Conservation (phyloP, 2,329 filamentous ascomycete species). For the Phoma sp. region DNA sequence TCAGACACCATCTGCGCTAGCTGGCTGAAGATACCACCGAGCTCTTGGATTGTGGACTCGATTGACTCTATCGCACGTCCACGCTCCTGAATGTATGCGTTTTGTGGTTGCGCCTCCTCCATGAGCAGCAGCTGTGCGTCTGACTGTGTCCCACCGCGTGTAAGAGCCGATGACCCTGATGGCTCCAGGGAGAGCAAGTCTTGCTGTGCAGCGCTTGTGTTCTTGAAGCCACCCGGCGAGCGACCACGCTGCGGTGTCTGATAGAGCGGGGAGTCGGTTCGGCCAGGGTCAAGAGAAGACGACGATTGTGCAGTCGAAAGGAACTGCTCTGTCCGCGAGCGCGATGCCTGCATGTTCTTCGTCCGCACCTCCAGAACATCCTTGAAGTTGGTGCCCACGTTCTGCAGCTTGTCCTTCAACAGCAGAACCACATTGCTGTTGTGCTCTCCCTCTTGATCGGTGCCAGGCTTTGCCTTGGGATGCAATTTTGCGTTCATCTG, state of each 20-base stretch:
- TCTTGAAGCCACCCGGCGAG: slow-evolving; percentile 53
- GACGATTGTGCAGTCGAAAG: slow-evolving; percentile 82
- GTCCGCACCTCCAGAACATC: slow-evolving; percentile 95
- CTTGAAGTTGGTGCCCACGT: slow-evolving; percentile 95
- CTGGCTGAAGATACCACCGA: slow-evolving; percentile 92
- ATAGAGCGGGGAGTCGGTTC: slow-evolving; percentile 86
- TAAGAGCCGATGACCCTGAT: slow-evolving; percentile 53
- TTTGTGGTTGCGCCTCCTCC: slow-evolving; percentile 86
- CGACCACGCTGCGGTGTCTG: slow-evolving; percentile 73
- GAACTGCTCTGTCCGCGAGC: slow-evolving; percentile 93
- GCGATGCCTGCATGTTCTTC: slow-evolving; percentile 95
- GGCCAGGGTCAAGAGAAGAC: slow-evolving; percentile 63
- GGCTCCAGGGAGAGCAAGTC: slow-evolving; percentile 87
- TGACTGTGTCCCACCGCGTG: slow-evolving; percentile 62
- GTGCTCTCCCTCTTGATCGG: slow-evolving; percentile 87
- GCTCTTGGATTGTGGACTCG: slow-evolving; percentile 89
- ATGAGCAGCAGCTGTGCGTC: slow-evolving; percentile 86
- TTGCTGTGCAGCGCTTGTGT: slow-evolving; percentile 52
- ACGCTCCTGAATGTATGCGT: slow-evolving; percentile 89
- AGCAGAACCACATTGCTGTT: slow-evolving; percentile 97
- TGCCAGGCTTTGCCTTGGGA: slow-evolving; percentile 59
- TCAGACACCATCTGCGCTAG: slow-evolving; percentile 96
- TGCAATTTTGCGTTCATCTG: slow-evolving; percentile 77
- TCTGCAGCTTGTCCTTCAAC: slow-evolving; percentile 87
- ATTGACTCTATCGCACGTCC: slow-evolving; percentile 97